These are phyloP conservation scores for Trichoderma sp. DNA, from an alignment of 2,329 filamentous ascomycete genomes.

Conservation along the genomic window DNA sequence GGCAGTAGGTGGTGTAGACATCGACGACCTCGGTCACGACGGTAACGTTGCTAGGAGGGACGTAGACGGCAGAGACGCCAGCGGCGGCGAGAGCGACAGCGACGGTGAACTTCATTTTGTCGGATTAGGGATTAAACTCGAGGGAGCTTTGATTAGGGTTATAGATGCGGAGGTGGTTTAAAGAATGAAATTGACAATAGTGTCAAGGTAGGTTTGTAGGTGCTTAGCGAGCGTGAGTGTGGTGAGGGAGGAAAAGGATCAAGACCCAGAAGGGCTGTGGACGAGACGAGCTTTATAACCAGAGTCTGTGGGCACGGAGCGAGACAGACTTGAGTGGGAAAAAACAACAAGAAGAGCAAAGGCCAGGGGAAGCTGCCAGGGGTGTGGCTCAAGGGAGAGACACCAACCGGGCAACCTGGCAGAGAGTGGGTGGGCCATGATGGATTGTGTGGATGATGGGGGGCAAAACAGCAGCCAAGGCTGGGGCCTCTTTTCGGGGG, in stretches of 20 bases:
- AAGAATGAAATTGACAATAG: constrained; percentile 63
- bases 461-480: constrained; percentile 9
- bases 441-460: not conserved
- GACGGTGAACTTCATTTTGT: constrained; percentile 67
- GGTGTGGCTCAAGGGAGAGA: constrained; percentile 5
- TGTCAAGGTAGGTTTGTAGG: constrained; percentile 47
- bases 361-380: constrained; percentile 22
- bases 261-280: constrained; percentile 40
- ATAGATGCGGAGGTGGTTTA: constrained; percentile 38
- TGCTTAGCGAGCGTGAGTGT: constrained; percentile 49
- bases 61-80: constrained; percentile 51
- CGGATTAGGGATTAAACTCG: constrained; percentile 49
- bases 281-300: constrained; percentile 55
- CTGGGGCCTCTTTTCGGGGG: not conserved
- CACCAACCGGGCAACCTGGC: not conserved
- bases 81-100: constrained; percentile 56
- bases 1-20: constrained; percentile 72
- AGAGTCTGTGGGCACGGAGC: constrained; percentile 30
- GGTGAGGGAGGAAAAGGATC: constrained; percentile 46
- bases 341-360: not conserved
- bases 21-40: constrained; percentile 69
- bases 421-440: constrained; percentile 7
- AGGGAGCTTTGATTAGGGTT: constrained; percentile 40
- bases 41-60: constrained; percentile 49
- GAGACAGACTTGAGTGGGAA: not conserved